phyloP scores from a whole-genome alignment of 116 monocot genomes.

The Posidonia oceanica region DNA sequence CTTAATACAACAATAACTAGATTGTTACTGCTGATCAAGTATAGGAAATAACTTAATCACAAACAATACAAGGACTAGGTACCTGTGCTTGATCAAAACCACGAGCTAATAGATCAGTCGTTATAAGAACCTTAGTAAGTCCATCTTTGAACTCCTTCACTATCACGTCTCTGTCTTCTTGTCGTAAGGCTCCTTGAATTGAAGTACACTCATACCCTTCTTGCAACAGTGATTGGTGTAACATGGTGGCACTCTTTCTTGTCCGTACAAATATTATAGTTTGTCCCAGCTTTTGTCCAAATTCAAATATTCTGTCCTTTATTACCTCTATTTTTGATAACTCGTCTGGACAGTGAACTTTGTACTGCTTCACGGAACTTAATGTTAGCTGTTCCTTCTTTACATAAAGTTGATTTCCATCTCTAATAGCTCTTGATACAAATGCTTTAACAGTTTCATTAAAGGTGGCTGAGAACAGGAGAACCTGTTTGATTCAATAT shows the following conservation, averaged over 20 bases:
- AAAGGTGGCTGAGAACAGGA: conserved; percentile 93
- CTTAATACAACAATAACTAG: conserved; percentile 11
- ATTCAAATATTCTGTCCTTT: conserved; percentile 88
- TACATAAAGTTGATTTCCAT: conserved; percentile 84
- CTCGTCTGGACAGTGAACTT: conserved; percentile 78
- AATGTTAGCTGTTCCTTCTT: conserved; percentile 88
- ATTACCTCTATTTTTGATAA: conserved; percentile 67
- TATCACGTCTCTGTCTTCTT: conserved; percentile 74
- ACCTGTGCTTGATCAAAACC: conserved; percentile 98
- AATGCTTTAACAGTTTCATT: conserved; percentile 79
- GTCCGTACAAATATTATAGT: conserved; percentile 94
- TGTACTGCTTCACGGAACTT: conserved; percentile 85
- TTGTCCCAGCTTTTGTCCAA: conserved; percentile 87
- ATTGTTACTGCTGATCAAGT: not conserved
- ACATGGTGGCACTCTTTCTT: conserved; percentile 61
- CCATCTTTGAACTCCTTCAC: conserved; percentile 92
- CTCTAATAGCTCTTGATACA: conserved; percentile 57
- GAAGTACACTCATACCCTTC: conserved; percentile 92
- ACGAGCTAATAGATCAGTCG: conserved; percentile 91
- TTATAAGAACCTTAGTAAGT: conserved; percentile 82
- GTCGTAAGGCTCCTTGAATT: conserved; percentile 76
- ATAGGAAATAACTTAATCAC: not conserved
- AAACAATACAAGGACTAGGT: not conserved
- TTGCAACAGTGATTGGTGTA: conserved; percentile 44
- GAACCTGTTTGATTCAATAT: conserved; percentile 39